phyloP scores from a whole-genome alignment of 2,329 filamentous ascomycete genomes.

The Aschersonia sp. region DNA sequence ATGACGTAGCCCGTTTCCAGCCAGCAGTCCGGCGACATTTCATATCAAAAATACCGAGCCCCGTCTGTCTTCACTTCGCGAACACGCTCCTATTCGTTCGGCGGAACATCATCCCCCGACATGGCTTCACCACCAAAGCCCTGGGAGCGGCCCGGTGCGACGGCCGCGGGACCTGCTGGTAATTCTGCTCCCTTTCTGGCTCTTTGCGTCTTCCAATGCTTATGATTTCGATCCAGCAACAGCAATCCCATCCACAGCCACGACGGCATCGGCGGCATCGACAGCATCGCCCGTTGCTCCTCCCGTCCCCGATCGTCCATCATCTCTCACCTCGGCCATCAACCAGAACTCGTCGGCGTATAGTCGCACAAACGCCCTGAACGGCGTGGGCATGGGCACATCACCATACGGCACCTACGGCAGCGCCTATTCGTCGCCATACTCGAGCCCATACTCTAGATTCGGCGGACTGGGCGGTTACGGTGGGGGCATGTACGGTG shows the following conservation, averaged over 20 bases:
- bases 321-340: conserved; percentile 61
- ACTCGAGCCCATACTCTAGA: conserved; percentile 27
- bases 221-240: not conserved
- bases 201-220: conserved; percentile 6
- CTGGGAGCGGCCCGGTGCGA: conserved; percentile 71
- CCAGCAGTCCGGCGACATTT: too few species aligned
- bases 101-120: conserved; percentile 1
- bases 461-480: conserved; percentile 24
- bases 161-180: conserved; percentile 30
- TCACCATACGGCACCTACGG: conserved; percentile 32
- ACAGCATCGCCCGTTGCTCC: conserved; percentile 38
- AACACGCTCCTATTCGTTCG: not conserved
- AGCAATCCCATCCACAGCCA: conserved; percentile 20
- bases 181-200: conserved; percentile 14
- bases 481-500: conserved; percentile 21
- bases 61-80: too few species aligned
- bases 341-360: conserved; percentile 83
- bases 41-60: too few species aligned
- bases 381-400: conserved; percentile 25
- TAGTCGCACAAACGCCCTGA: conserved; percentile 34
- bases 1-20: too few species aligned
- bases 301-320: conserved; percentile 66
- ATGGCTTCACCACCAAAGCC: conserved; percentile 88
- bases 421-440: conserved; percentile 22
- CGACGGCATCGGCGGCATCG: conserved; percentile 24